These are phyloP conservation scores for Penicillium daleae DNA, from an alignment of 495 filamentous ascomycete species.

Conservation along the genomic window DNA sequence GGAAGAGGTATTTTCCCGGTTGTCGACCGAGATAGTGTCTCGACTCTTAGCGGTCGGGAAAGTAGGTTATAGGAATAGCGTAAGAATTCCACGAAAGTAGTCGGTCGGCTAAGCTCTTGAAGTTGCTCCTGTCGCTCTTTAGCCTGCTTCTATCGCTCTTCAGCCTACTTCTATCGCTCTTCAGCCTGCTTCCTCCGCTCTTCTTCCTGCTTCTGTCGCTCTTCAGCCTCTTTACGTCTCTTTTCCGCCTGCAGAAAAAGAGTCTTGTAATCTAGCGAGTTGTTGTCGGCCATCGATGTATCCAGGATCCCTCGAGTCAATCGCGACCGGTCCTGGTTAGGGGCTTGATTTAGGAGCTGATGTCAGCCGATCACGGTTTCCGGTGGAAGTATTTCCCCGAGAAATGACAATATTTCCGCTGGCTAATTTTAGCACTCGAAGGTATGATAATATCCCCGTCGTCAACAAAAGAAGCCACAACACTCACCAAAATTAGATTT, in stretches of 20 bases:
- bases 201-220: conserved; percentile 1
- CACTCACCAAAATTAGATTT: conserved; percentile 3
- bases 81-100: conserved; percentile 40
- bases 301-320: conserved; percentile 7
- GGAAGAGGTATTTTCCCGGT: conserved; percentile 32
- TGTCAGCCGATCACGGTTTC: conserved; percentile 6
- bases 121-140: conserved; percentile 13
- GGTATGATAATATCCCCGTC: conserved; percentile 8
- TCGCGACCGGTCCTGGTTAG: conserved; percentile 4
- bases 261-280: conserved; percentile 8
- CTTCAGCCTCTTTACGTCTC: conserved; percentile 3
- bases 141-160: conserved; percentile 10
- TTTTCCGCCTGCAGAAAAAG: conserved; percentile 15
- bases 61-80: conserved; percentile 33
- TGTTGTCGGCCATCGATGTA: conserved; percentile 10
- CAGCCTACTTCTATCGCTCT: conserved; percentile 2
- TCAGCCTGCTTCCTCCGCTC: background rate
- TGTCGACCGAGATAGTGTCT: conserved; percentile 37
- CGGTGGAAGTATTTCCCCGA: conserved; percentile 10
- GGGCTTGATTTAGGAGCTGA: conserved; percentile 5
- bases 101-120: conserved; percentile 24
- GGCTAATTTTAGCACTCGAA: conserved; percentile 8
- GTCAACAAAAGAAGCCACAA: conserved; percentile 7
- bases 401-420: conserved; percentile 8
- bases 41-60: conserved; percentile 27